A percentile compares a stretch with the other conserved stretches of the same genome.
Evolutionary conservation across 306 rosid species (phyloP).

Genomic region (Castanea crenata): DNA sequence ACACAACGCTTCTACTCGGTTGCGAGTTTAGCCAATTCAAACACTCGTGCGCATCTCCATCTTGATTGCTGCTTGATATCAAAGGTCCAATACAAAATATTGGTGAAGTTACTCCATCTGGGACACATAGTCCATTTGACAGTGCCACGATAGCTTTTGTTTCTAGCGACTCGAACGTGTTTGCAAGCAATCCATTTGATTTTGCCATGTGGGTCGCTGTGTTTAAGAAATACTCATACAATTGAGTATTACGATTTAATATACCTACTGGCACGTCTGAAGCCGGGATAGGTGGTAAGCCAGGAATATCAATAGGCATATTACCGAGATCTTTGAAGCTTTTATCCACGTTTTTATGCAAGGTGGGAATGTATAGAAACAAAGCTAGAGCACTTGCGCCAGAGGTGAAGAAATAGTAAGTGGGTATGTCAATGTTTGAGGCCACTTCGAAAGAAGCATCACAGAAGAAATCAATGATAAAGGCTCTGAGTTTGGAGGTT

Average conservation of each 20-base stretch:
- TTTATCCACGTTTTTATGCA: background rate
- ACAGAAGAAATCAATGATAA: background rate
- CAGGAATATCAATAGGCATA: background rate
- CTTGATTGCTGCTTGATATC: no score
- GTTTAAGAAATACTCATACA: background rate
- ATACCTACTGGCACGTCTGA: background rate
- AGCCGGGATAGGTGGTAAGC: background rate
- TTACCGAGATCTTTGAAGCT: background rate
- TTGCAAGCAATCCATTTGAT: background rate
- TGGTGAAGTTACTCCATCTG: background rate
- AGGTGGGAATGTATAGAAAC: background rate
- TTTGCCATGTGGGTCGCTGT: background rate
- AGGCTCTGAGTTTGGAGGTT: background rate
- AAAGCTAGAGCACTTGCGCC: background rate
- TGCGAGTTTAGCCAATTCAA: no score
- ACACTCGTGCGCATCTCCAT: no score
- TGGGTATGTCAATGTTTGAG: background rate
- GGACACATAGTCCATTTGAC: background rate
- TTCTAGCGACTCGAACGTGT: background rate
- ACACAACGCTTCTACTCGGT: no score
- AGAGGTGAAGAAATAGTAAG: background rate
- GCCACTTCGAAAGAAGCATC: background rate
- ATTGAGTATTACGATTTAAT: background rate
- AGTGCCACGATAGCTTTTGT: background rate
- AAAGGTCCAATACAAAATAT: background rate